Evolutionary conservation across 2,329 filamentous ascomycete genomes (phyloP).

Genomic region (Claviceps africana): DNA sequence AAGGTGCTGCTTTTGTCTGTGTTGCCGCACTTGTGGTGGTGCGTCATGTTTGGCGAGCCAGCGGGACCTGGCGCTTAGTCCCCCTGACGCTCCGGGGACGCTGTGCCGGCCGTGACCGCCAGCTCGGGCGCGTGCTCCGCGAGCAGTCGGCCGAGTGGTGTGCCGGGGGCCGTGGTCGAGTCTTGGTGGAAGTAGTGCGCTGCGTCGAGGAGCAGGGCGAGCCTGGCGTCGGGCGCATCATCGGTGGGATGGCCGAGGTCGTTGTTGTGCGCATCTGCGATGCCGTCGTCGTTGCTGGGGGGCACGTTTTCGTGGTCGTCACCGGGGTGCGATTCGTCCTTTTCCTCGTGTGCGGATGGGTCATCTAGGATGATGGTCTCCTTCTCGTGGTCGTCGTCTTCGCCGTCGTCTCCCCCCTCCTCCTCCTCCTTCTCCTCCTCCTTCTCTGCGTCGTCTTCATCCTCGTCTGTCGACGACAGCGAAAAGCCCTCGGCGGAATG

Average conservation of each 20-base stretch:
- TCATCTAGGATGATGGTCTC: conserved; percentile 1
- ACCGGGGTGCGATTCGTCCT: too few relatives aligned
- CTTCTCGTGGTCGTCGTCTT: conserved; percentile 5
- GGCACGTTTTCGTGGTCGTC: too few relatives aligned
- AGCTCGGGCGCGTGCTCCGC: not conserved
- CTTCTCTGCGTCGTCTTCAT: not conserved
- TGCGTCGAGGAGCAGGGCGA: conserved; percentile 1
- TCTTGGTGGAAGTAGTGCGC: not conserved
- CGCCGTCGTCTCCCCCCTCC: not conserved
- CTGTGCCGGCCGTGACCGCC: not conserved
- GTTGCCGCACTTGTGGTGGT: too few relatives aligned
- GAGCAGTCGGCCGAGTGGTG: not conserved
- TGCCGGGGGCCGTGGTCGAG: not conserved
- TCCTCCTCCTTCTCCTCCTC: not conserved
- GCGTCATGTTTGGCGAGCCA: too few relatives aligned
- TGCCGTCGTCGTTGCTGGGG: too few relatives aligned
- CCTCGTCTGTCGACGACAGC: not conserved
- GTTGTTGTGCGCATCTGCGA: too few relatives aligned
- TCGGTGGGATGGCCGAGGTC: too few relatives aligned
- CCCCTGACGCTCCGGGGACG: too few relatives aligned
- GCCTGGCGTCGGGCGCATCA: not conserved
- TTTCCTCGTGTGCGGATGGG: not conserved
- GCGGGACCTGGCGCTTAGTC: too few relatives aligned
- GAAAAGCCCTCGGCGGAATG: too few relatives aligned
- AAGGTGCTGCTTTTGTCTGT: too few relatives aligned